These are phyloP conservation scores for Helichrysum umbraculigerum DNA, from an alignment of 129 eudicot genomes.

Conservation along the genomic window DNA sequence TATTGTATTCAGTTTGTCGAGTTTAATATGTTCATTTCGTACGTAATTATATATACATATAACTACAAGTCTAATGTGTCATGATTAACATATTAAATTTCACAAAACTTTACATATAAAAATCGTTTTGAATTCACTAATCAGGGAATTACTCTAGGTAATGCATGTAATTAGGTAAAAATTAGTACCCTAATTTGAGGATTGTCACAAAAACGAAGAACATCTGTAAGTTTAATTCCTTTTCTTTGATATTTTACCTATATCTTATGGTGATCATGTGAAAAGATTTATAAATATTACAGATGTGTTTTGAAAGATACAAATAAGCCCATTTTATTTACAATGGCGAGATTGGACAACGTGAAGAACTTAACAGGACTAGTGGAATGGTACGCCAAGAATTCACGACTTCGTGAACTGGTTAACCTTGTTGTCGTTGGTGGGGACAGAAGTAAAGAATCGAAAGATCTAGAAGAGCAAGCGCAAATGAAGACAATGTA, in stretches of 20 bases:
- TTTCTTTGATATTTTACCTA: background rate
- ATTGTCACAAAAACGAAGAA: conserved; percentile 37
- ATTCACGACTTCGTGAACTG: too few relatives aligned
- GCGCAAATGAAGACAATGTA: conserved; percentile 85
- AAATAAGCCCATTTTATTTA: conserved; percentile 68
- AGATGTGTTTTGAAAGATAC: conserved; percentile 74
- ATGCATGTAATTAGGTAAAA: too few relatives aligned
- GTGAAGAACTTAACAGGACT: conserved; percentile 81
- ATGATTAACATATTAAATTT: too few relatives aligned
- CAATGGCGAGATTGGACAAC: conserved; percentile 76
- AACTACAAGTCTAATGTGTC: too few relatives aligned
- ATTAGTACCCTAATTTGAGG: too few relatives aligned
- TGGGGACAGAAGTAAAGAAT: conserved; percentile 78
- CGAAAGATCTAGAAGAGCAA: conserved; percentile 74
- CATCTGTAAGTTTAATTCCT: conserved; percentile 25
- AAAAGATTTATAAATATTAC: background rate
- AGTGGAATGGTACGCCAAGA: conserved; percentile 80
- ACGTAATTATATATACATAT: too few relatives aligned
- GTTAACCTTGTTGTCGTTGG: conserved; percentile 80
- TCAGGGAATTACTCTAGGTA: too few relatives aligned
- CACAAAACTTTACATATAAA: too few relatives aligned
- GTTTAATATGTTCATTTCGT: too few relatives aligned
- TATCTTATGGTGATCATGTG: background rate
- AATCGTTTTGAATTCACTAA: too few relatives aligned
- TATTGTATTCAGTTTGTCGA: too few relatives aligned